Evolutionary conservation across 345 rosid genomes (phyloP).

Genomic region (Clausena lansium): DNA sequence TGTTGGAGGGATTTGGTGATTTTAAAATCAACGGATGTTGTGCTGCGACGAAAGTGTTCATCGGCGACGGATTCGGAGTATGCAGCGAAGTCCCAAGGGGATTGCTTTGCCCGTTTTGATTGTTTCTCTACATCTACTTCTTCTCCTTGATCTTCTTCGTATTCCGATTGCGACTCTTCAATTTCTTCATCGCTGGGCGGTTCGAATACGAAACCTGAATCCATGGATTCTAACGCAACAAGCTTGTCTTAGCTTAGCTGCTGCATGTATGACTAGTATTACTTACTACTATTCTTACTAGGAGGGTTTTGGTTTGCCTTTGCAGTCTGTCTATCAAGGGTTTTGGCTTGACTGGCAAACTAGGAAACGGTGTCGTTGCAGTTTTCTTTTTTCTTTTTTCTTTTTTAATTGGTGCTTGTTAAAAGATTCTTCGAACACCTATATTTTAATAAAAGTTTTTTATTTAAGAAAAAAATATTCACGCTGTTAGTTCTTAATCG

Average conservation of each 20-base stretch:
- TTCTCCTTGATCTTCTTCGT: conserved; percentile 33
- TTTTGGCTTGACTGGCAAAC: neutral
- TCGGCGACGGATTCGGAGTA: conserved; percentile 83
- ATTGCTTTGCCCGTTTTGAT: conserved; percentile 12
- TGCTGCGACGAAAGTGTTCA: conserved; percentile 88
- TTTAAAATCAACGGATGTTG: conserved; percentile 84
- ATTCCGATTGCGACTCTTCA: conserved; percentile 27
- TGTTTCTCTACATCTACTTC: conserved; percentile 26
- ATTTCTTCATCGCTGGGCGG: conserved; percentile 71
- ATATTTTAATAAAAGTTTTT: no score
- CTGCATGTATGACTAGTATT: neutral
- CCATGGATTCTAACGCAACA: conserved; percentile 31
- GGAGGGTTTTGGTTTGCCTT: no score
- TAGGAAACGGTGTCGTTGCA: neutral
- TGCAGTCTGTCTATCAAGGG: neutral
- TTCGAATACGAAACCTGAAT: conserved; percentile 50
- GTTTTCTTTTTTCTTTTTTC: neutral
- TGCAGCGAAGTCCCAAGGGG: conserved; percentile 91
- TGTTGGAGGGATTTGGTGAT: conserved; percentile 62
- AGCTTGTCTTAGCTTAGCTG: neutral
- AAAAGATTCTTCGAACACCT: no score
- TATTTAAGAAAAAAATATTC: no score
- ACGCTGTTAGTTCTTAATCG: no score
- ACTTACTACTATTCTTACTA: no score
- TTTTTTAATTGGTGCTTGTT: neutral